Conservation (phyloP, 306 rosid species). For the Glycine tomentella region DNA sequence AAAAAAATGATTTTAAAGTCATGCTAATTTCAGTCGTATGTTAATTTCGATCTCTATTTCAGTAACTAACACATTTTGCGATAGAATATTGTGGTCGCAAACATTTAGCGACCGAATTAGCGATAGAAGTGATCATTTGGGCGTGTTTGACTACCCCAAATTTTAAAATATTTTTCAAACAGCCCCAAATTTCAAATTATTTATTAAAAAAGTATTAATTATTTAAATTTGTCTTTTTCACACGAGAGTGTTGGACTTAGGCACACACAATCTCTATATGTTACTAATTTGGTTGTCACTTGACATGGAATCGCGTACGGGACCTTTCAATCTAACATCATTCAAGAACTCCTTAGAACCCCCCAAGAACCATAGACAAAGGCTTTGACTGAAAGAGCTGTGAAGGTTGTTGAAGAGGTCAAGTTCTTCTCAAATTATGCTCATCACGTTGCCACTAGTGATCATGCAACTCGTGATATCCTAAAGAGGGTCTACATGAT, state of each 20-base stretch:
- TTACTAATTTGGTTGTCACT: slow-evolving; percentile 60
- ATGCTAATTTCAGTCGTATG: no score
- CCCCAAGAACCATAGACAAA: slow-evolving; percentile 57
- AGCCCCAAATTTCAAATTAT: no score
- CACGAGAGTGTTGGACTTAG: slow-evolving; percentile 72
- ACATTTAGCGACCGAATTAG: no score
- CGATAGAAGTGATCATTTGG: no score
- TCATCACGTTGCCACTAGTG: slow-evolving; percentile 79
- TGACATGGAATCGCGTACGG: slow-evolving; percentile 75
- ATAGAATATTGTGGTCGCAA: no score
- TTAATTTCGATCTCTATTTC: no score
- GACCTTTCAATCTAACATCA: slow-evolving; percentile 56
- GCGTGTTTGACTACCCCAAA: no score
- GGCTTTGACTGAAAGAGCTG: slow-evolving; percentile 57
- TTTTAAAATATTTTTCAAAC: no score
- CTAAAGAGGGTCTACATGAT: slow-evolving; percentile 74
- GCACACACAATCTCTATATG: slow-evolving; percentile 58
- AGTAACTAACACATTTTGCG: no score
- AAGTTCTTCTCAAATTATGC: slow-evolving; percentile 68
- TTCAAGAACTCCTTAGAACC: slow-evolving; percentile 59
- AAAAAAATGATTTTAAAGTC: no score
- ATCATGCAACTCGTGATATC: slow-evolving; percentile 78
- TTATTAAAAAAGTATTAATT: no score
- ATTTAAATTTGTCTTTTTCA: no score
- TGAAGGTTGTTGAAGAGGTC: slow-evolving; percentile 65